These are phyloP conservation scores for Alnus glutinosa DNA, from an alignment of 306 rosid species.

Conservation along the genomic window DNA sequence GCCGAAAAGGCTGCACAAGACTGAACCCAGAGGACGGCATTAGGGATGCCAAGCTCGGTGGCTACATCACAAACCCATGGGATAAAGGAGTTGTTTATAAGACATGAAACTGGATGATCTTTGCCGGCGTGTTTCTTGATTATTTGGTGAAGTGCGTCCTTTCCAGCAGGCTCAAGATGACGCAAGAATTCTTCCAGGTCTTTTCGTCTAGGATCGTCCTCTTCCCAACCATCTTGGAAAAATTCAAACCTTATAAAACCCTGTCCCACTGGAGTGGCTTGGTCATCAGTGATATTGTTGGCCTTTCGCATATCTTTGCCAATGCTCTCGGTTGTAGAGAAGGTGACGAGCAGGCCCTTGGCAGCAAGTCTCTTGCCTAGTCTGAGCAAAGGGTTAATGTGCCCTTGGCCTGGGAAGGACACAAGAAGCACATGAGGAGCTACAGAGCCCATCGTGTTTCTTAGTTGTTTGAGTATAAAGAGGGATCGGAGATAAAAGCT, in stretches of 20 bases:
- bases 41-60: constrained; percentile 40
- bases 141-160: neutral
- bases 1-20: constrained; percentile 47
- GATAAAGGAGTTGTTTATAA: constrained; percentile 52
- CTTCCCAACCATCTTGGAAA: constrained; percentile 40
- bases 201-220: neutral
- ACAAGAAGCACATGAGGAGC: too few species aligned
- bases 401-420: too few species aligned
- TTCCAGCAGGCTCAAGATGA: constrained; percentile 20
- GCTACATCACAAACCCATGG: constrained; percentile 49
- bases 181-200: constrained; percentile 24
- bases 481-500: too few species aligned
- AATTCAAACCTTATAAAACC: constrained; percentile 44
- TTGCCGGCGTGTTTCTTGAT: constrained; percentile 14
- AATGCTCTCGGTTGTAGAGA: too few species aligned
- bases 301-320: too few species aligned
- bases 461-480: too few species aligned
- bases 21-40: constrained; percentile 60
- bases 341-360: too few species aligned
- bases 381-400: too few species aligned
- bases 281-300: too few species aligned
- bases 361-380: too few species aligned
- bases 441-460: too few species aligned
- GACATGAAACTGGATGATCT: constrained; percentile 30
- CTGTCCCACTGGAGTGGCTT: too few species aligned